Evolutionary conservation across 768 basidiomycete genomes (phyloP), one percentile per base, ranked within the genome.

Genomic region (Suillus brevipes): DNA sequence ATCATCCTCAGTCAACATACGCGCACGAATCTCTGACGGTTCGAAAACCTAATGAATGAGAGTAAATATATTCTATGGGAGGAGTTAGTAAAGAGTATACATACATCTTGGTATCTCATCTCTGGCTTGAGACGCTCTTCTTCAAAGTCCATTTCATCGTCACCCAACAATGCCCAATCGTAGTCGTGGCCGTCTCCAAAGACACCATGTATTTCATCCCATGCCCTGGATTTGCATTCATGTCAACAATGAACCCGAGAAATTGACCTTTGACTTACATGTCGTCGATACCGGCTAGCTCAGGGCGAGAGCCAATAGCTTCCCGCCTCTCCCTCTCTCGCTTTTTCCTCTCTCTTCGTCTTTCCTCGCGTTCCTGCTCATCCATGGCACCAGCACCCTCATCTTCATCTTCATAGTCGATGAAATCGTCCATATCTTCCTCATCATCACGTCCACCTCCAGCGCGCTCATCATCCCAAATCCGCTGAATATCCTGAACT

Each of bases 111-210:
- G 71, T 94, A 94, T 73, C 85, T 90, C 83, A 91, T 91, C 61
- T 93, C 90, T 10, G 83, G 80, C 70, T 92, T 93, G 55, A 81
- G 80, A 18, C 74, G 69, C 37, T 85, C 81, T 31, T 83, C 81
- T 10, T 90, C 87, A 34, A 77, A 79, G 28, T 77, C 78, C 3
- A 72, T 75, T 47, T 83, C 83, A 2, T 94, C 92, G 37, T 96
- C 96, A 6, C 89, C 94, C 55, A 82, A 89, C 53, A 99, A 76
- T 14, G 96, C 96, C 91, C 94, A 96, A 70, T 95, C 95, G 74
- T 97, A 99, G 68, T 99, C 96, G 70, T 91, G 89, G 8, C 97
- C 97, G 68, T 96, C 92, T 40, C 97, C 97, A 68, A 99, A 99
- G 1, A 99, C 94, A 65, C 94, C 96, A 66, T 92, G 90, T 34